Percentiles rank a stretch among this genome's conserved stretches.
These are phyloP conservation scores for Saturnispora bothae DNA, from an alignment of 805 yeast species.

Conservation along the genomic window DNA sequence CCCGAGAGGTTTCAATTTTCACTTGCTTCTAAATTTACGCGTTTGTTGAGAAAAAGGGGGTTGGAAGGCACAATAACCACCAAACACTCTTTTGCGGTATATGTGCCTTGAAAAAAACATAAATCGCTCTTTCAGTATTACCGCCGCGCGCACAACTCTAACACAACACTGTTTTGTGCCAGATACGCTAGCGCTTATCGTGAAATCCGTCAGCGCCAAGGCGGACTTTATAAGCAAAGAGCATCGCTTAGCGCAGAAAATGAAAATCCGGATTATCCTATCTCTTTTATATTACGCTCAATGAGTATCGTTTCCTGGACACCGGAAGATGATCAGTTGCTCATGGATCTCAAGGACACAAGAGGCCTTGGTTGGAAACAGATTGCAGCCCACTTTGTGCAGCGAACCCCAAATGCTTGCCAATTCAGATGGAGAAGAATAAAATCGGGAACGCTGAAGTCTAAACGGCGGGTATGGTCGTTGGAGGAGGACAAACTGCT, in stretches of 20 bases:
- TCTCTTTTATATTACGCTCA: background rate
- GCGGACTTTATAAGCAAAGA: background rate
- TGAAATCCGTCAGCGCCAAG: background rate
- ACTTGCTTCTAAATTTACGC: too few species aligned
- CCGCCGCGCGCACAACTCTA: too few species aligned
- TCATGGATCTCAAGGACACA: slow-evolving; percentile 68
- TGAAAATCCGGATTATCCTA: background rate
- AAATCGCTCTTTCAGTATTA: too few species aligned
- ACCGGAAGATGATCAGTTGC: slow-evolving; percentile 59
- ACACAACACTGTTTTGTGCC: background rate
- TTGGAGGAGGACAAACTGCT: slow-evolving; percentile 3
- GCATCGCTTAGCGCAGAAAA: background rate
- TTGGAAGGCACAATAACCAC: too few species aligned
- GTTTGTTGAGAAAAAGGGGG: too few species aligned
- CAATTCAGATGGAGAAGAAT: slow-evolving; percentile 82
- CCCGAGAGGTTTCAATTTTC: too few species aligned
- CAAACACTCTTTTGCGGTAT: too few species aligned
- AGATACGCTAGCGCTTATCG: slow-evolving; percentile 1
- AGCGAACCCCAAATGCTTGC: slow-evolving; percentile 82
- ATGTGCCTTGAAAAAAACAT: too few species aligned
- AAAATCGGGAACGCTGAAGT: slow-evolving; percentile 34
- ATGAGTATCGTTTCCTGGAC: slow-evolving; percentile 45
- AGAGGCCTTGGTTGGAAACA: slow-evolving; percentile 87
- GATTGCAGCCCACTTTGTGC: slow-evolving; percentile 63
- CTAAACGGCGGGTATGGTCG: slow-evolving; percentile 1